phyloP scores from a whole-genome alignment of 2,329 filamentous ascomycete genomes.

The Colletotrichum sublineola region DNA sequence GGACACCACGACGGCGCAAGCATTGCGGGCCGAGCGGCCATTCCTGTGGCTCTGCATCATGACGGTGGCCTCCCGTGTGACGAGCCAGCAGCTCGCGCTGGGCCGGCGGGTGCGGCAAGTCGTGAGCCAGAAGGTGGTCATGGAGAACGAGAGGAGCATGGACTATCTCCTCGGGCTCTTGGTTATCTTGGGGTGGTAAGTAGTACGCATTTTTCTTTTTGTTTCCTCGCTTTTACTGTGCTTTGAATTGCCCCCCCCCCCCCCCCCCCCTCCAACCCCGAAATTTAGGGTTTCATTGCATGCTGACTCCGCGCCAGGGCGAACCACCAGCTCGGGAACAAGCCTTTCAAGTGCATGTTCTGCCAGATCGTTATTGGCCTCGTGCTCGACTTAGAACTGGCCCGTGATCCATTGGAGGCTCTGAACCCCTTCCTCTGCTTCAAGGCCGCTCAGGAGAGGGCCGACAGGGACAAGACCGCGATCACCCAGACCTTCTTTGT shows the following conservation, averaged over 20 bases:
- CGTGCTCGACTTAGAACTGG: conserved; percentile 61
- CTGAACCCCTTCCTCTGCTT: conserved; percentile 39
- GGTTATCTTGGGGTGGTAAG: conserved; percentile 48
- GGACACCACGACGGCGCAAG: conserved; percentile 37
- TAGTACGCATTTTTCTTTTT: not conserved
- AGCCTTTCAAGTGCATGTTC: conserved; percentile 60
- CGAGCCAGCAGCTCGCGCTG: conserved; percentile 46
- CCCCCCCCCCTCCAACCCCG: too few relatives aligned
- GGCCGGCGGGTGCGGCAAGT: conserved; percentile 46
- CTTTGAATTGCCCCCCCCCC: not conserved
- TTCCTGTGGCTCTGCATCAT: conserved; percentile 57
- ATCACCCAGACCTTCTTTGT: not conserved
- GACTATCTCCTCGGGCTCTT: conserved; percentile 49
- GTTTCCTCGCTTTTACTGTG: not conserved
- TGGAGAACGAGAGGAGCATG: conserved; percentile 46
- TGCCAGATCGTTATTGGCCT: conserved; percentile 59
- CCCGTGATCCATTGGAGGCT: conserved; percentile 27
- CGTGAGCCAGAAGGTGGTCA: conserved; percentile 45
- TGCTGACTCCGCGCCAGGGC: conserved; percentile 15
- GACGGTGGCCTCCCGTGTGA: conserved; percentile 46
- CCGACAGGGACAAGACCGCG: conserved; percentile 19
- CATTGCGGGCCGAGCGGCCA: conserved; percentile 50
- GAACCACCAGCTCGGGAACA: conserved; percentile 47
- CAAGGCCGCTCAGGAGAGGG: conserved; percentile 34
- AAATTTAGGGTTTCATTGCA: not conserved